These are phyloP conservation scores for Acanthamoeba healyi DNA, from an alignment of 208 protist genomes.

Conservation along the genomic window DNA sequence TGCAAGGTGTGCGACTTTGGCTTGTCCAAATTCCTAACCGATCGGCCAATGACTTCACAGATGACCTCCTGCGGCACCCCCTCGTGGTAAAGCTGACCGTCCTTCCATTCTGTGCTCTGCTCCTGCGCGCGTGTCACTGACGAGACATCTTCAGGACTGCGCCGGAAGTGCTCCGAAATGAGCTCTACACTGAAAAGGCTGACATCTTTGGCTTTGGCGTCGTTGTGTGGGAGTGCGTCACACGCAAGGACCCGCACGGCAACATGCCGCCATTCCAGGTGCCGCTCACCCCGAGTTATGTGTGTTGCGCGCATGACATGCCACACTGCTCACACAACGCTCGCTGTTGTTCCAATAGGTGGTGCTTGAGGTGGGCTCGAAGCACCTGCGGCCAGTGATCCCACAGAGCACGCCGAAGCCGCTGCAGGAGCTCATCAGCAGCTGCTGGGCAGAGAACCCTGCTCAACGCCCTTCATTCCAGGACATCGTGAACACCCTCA, in stretches of 20 bases:
- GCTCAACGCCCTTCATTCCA: constrained; percentile 36
- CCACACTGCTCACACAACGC: neutral
- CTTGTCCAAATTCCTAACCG: constrained; percentile 48
- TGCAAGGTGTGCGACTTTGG: constrained; percentile 77
- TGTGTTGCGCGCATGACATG: too few species aligned
- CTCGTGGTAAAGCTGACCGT: neutral
- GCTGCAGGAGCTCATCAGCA: constrained; percentile 12
- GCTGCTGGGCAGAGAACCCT: constrained; percentile 61
- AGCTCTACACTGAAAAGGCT: constrained; percentile 56
- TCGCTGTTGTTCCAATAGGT: neutral
- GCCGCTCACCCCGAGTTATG: neutral
- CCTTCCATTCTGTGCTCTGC: neutral
- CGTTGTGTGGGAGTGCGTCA: constrained; percentile 39
- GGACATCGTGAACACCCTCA: neutral
- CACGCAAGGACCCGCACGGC: constrained; percentile 55
- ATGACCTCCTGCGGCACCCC: constrained; percentile 75
- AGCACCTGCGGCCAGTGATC: constrained; percentile 35
- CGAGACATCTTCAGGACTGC: constrained; percentile 5
- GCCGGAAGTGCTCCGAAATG: constrained; percentile 71
- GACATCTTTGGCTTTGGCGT: constrained; percentile 71
- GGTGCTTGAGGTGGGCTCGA: constrained; percentile 60
- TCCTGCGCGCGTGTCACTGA: neutral
- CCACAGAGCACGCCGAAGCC: neutral
- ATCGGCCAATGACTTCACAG: neutral
- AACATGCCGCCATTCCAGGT: constrained; percentile 73